A percentile compares a stretch with the other conserved stretches of the same genome.
Conservation (phyloP, 2,329 filamentous ascomycete species). For the Xylaria multiplex region DNA sequence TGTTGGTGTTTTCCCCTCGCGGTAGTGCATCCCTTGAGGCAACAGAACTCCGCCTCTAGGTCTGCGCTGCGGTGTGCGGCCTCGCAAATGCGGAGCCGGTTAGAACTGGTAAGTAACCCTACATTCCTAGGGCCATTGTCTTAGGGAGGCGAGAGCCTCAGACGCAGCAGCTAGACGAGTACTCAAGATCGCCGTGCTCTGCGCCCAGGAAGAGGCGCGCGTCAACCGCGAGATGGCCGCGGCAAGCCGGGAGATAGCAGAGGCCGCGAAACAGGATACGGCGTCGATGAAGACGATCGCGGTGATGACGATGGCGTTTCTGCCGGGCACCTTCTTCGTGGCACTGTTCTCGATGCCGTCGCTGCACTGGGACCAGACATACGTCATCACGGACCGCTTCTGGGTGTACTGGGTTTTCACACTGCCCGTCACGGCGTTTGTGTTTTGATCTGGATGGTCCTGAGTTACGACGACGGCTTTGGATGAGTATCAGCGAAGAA, state of each 20-base stretch:
- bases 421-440: constrained; percentile 51
- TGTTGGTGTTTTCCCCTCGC: not conserved
- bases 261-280: constrained; percentile 39
- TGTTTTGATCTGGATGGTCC: constrained; percentile 39
- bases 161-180: not conserved
- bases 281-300: constrained; percentile 43
- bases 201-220: constrained; percentile 43
- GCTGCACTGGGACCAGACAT: constrained; percentile 33
- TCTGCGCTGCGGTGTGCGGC: constrained; percentile 5
- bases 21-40: not conserved
- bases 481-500: constrained; percentile 4
- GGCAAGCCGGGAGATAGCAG: constrained; percentile 38
- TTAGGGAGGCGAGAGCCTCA: not conserved
- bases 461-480: constrained; percentile 15
- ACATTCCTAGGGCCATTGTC: not conserved
- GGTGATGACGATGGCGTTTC: constrained; percentile 43
- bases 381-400: constrained; percentile 33
- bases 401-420: constrained; percentile 62
- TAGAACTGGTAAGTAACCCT: not conserved
- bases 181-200: constrained; percentile 42
- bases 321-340: constrained; percentile 46
- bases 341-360: constrained; percentile 43
- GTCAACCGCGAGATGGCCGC: constrained; percentile 38
- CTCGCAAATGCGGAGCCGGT: not conserved
- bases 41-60: constrained; percentile 1